phyloP scores from a whole-genome alignment of 2,329 filamentous ascomycete species.

The Fulvia fulva region DNA sequence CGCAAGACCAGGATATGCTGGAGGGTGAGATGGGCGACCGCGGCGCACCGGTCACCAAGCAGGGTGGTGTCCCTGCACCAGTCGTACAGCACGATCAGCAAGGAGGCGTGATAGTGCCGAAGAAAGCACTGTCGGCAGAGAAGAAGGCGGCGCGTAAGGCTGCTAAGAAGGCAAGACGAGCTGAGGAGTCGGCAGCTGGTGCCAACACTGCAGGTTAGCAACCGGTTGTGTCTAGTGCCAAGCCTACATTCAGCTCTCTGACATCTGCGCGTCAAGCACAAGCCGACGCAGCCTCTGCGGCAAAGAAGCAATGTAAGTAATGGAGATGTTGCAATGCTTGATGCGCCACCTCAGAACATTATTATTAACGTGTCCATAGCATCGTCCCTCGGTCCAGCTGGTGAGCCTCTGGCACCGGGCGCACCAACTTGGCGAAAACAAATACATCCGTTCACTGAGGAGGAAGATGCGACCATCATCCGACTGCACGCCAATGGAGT shows the following conservation, averaged over 20 bases:
- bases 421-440: not conserved
- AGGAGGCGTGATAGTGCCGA: conserved; percentile 16
- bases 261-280: not conserved
- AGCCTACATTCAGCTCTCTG: not conserved
- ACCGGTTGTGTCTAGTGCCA: not conserved
- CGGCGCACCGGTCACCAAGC: conserved; percentile 25
- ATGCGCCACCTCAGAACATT: too few relatives aligned
- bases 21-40: conserved; percentile 41
- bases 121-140: conserved; percentile 23
- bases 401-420: not conserved
- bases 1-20: conserved; percentile 37
- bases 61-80: conserved; percentile 30
- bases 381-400: not conserved
- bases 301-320: not conserved
- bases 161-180: conserved; percentile 52
- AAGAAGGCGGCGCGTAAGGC: conserved; percentile 54
- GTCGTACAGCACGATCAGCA: conserved; percentile 24
- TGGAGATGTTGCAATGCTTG: not conserved
- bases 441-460: not conserved
- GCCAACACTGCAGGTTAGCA: not conserved
- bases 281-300: not conserved
- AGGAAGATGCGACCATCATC: not conserved
- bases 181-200: conserved; percentile 38
- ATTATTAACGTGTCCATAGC: not conserved
- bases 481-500: not conserved